phyloP scores from a whole-genome alignment of 2,329 filamentous ascomycete genomes.

The Botryosphaeria agaves region DNA sequence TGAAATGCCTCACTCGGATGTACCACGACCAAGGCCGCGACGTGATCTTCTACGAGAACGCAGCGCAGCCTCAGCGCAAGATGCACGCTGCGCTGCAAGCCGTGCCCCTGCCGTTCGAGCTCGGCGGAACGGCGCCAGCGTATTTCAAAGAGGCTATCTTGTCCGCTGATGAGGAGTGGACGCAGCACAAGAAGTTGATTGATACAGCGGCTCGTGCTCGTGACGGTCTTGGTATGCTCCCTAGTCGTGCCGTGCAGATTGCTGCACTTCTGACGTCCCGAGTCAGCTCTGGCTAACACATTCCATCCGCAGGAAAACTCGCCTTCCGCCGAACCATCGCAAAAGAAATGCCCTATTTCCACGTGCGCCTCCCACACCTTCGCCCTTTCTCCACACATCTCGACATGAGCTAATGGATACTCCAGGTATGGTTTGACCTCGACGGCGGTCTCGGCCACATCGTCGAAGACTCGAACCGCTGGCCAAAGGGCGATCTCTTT shows the following conservation, averaged over 20 bases:
- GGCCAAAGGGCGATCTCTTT: constrained; percentile 86
- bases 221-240: constrained; percentile 57
- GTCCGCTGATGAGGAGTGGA: constrained; percentile 78
- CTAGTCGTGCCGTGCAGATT: too few relatives aligned
- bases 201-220: constrained; percentile 54
- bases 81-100: constrained; percentile 73
- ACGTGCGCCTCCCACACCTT: too few relatives aligned
- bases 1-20: constrained; percentile 88
- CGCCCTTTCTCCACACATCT: too few relatives aligned
- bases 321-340: constrained; percentile 72
- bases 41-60: constrained; percentile 96
- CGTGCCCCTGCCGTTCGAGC: constrained; percentile 73
- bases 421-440: constrained; percentile 89
- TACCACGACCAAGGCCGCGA: constrained; percentile 87
- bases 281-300: too few relatives aligned
- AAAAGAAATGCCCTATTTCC: constrained; percentile 97
- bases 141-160: constrained; percentile 95
- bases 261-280: too few relatives aligned
- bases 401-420: too few relatives aligned
- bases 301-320: too few relatives aligned
- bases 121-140: constrained; percentile 82
- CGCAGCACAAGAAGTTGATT: constrained; percentile 86
- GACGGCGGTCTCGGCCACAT: constrained; percentile 88
- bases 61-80: constrained; percentile 60
- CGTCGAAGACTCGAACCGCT: constrained; percentile 68